These are phyloP conservation scores for Xylaria scruposa DNA, from an alignment of 495 filamentous ascomycete species.

Conservation along the genomic window DNA sequence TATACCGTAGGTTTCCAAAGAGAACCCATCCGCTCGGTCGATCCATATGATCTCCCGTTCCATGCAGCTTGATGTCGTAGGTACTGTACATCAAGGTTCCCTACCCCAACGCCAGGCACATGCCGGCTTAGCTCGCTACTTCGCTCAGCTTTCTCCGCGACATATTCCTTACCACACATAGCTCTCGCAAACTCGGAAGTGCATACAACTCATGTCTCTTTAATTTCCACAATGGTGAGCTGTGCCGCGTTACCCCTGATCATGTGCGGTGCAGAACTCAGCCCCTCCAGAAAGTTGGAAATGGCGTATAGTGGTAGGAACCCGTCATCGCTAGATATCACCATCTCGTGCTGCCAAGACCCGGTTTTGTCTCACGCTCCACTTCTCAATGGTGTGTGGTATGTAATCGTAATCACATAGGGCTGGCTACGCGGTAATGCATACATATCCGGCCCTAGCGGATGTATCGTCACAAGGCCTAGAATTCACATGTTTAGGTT, in stretches of 20 bases:
- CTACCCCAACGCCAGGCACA: constrained; percentile 1
- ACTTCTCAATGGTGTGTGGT: background rate
- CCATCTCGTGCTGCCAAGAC: background rate
- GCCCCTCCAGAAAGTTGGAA: background rate
- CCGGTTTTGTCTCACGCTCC: background rate
- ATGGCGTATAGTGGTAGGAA: background rate
- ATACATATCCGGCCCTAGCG: background rate
- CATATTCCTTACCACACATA: background rate
- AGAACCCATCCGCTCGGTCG: constrained; percentile 5
- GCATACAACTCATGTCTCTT: background rate
- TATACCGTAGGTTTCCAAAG: background rate
- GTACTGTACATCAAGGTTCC: background rate
- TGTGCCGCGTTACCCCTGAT: constrained; percentile 5
- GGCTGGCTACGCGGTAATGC: background rate
- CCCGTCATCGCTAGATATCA: constrained; percentile 6
- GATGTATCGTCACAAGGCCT: background rate
- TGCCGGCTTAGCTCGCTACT: background rate
- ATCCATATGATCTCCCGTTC: background rate
- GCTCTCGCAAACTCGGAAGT: background rate
- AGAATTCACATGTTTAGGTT: background rate
- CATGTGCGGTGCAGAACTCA: constrained; percentile 4
- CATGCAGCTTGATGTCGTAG: constrained; percentile 9
- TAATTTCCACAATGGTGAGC: background rate
- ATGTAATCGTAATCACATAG: background rate
- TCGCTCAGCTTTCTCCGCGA: constrained; percentile 8